Percentiles rank a stretch among this genome's conserved stretches.
phyloP scores from a whole-genome alignment of 176 grass and related monocot species.

The Triticum dicoccoides region DNA sequence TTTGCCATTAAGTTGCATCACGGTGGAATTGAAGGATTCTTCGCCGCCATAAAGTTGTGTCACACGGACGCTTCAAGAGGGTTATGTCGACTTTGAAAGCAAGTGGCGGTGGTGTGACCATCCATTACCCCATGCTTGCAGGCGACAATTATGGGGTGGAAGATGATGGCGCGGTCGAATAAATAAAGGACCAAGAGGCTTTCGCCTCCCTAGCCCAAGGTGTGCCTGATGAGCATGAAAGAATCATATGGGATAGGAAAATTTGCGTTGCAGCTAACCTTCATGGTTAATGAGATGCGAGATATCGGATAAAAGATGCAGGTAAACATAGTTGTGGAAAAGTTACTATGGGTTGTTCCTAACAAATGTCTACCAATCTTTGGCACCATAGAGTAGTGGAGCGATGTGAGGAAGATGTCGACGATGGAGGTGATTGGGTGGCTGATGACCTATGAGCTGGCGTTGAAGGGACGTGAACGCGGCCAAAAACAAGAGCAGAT shows the following conservation, averaged over 20 bases:
- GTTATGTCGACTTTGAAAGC: not conserved
- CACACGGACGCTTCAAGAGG: not conserved
- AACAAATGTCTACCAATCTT: not conserved
- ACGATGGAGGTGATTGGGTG: not conserved
- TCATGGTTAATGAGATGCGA: not conserved
- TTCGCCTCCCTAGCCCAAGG: not conserved
- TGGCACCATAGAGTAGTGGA: not conserved
- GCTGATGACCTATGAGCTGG: not conserved
- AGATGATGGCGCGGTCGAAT: not conserved
- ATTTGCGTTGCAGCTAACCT: not conserved
- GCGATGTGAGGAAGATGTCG: not conserved
- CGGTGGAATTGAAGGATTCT: not conserved
- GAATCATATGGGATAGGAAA: not conserved
- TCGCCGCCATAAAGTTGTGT: not conserved
- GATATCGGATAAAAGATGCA: not conserved
- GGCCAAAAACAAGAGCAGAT: not conserved
- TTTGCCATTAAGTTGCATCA: not conserved
- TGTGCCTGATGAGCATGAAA: not conserved
- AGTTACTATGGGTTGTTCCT: not conserved
- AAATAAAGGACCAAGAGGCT: not conserved
- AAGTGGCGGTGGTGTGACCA: not conserved
- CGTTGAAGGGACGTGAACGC: not conserved
- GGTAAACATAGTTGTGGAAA: not conserved
- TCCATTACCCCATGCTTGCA: not conserved
- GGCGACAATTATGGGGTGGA: not conserved